Evolutionary conservation across 345 rosid genomes (phyloP).

Genomic region (Acer campestre): DNA sequence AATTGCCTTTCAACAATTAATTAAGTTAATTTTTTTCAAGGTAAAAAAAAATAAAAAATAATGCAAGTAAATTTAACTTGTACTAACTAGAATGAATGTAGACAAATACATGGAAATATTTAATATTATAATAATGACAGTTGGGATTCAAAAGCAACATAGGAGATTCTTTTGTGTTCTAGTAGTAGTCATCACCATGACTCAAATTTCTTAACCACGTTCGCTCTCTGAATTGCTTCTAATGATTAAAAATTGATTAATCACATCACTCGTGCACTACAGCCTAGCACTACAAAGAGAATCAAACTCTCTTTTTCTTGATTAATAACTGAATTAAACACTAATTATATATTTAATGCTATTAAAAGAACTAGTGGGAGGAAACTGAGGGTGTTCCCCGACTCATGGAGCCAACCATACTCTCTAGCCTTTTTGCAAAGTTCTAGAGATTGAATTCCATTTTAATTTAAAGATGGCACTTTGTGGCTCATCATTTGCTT

Average conservation of each 20-base stretch:
- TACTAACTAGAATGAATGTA: not conserved
- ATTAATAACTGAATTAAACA: not conserved
- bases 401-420: constrained; percentile 46
- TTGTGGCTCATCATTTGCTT: no score
- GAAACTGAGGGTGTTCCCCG: constrained; percentile 44
- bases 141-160: constrained; percentile 12
- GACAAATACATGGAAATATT: not conserved
- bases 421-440: not conserved
- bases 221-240: not conserved
- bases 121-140: not conserved
- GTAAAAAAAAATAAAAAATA: no score
- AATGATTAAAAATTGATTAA: no score
- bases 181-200: not conserved
- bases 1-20: no score
- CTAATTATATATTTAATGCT: not conserved
- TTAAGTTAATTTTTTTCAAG: no score
- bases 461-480: no score
- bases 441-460: not conserved
- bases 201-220: not conserved
- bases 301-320: constrained; percentile 17
- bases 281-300: constrained; percentile 28
- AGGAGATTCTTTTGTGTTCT: constrained; percentile 11
- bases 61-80: no score
- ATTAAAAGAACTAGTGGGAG: constrained; percentile 14
- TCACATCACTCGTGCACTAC: not conserved